These are phyloP conservation scores for Kalanchoe fedtschenkoi DNA, from an alignment of 164 flowering plant genomes.

Conservation along the genomic window DNA sequence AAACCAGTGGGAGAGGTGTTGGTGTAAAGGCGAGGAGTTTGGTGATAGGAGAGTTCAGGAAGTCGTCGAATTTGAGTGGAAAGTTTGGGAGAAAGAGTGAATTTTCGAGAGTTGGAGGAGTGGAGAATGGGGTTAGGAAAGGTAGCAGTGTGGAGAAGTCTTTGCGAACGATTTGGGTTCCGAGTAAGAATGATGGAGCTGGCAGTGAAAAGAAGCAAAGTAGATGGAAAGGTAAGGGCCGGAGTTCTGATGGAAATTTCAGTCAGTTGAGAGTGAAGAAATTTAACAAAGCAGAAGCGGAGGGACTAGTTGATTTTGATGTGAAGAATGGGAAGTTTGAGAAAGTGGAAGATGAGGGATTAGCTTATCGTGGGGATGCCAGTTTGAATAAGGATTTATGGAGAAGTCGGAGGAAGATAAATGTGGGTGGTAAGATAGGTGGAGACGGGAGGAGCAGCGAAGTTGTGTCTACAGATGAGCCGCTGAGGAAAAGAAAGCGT, in stretches of 20 bases:
- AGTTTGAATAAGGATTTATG: slow-evolving; percentile 9
- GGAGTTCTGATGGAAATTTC: slow-evolving; percentile 6
- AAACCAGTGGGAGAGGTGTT: slow-evolving; percentile 3
- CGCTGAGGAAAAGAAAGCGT: slow-evolving; percentile 43
- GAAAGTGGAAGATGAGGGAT: slow-evolving; percentile 6
- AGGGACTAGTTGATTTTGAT: slow-evolving; percentile 8
- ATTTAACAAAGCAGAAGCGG: slow-evolving; percentile 5
- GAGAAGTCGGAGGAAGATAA: slow-evolving; percentile 10
- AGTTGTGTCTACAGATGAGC: slow-evolving; percentile 18
- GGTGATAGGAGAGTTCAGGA: slow-evolving; percentile 2
- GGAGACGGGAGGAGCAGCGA: slow-evolving; percentile 20
- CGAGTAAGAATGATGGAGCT: slow-evolving; percentile 2
- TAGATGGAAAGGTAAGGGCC: slow-evolving; percentile 5
- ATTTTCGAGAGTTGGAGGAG: not conserved
- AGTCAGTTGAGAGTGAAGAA: slow-evolving; percentile 8
- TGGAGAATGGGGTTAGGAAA: slow-evolving; percentile 5
- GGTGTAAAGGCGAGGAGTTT: slow-evolving; percentile 3
- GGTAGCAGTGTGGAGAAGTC: slow-evolving; percentile 7
- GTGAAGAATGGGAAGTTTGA: no score
- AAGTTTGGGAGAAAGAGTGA: not conserved
- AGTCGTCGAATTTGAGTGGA: not conserved
- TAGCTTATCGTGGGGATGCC: slow-evolving; percentile 10
- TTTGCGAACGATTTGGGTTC: slow-evolving; percentile 17
- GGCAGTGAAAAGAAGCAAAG: slow-evolving; percentile 5
- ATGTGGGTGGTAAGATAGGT: slow-evolving; percentile 19